Base-by-base conservation (phyloP, 2,329 filamentous ascomycete species). In the Neopestalotiopsis sp. region DNA sequence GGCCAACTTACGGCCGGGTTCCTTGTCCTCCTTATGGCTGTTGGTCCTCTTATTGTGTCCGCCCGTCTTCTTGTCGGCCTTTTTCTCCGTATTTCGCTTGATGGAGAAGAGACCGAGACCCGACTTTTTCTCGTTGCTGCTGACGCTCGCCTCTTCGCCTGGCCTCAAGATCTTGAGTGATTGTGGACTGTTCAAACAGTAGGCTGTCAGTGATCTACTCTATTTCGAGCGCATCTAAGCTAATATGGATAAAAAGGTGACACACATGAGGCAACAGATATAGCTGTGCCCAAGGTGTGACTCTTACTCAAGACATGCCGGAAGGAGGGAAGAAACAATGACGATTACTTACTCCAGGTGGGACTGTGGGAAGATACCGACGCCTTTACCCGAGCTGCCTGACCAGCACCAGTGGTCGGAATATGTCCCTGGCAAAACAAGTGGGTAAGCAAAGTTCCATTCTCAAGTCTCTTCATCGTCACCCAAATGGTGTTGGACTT, bases 351-450 rank as follows among this genome's bases (percentile, higher is more conserved):
- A 28, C 7, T 79, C 77, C 13, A 79, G 72, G 59, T 79, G 76
- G 5, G 78, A 77, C 65, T 77, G 75, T 1, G 78, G 78, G 70
- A 79, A 79, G 45, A 79, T 70, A 14, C 78, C 78, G 73, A 71
- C 75, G 67, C 76, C 75, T 65, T 77, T 79, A 2, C 75, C 73
- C 2, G 77, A 78, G 2, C 74, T 76, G 61, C 77, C 78, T 1
- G 77, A 79, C 76, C 76, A 79, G 69, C 77, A 79, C 77, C 77
- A 79, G 63, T 79, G 77, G 34, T 79, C 78, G 4, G 69, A 68
- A 40, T 78, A 78, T 7, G 74, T 71, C 76, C 76, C 78, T 79
- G 28, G 34, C 5, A 59, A 53, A 14, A 59, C 32, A 13, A 12
- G 12, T 20, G 28, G 2, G 64, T 40, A 10, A 32, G 45, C 20